These are phyloP conservation scores for Luffa acutangula DNA, from an alignment of 306 rosid species.

Conservation along the genomic window DNA sequence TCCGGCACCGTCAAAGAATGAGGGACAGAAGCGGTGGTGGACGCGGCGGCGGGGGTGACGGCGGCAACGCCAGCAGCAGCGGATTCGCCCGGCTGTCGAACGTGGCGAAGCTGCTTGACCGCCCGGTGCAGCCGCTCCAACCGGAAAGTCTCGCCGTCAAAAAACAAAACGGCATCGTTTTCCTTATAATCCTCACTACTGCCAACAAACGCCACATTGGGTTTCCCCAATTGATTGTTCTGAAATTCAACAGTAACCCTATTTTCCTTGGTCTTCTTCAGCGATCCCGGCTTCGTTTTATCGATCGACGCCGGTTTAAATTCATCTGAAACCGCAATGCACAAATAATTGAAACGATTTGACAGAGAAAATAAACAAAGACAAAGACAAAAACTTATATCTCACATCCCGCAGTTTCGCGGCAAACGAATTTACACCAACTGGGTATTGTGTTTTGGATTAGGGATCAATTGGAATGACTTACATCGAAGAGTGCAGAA, in stretches of 20 bases:
- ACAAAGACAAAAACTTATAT: background rate
- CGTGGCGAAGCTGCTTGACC: slow-evolving; percentile 75
- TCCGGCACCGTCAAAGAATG: slow-evolving; percentile 37
- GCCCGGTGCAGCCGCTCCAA: slow-evolving; percentile 71
- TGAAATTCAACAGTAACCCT: slow-evolving; percentile 77
- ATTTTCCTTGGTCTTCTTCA: slow-evolving; percentile 74
- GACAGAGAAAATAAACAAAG: background rate
- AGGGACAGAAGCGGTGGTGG: slow-evolving; percentile 3
- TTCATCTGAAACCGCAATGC: slow-evolving; percentile 40
- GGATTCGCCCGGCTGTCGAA: slow-evolving; percentile 77
- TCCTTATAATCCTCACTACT: slow-evolving; percentile 78
- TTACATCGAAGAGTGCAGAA: slow-evolving; percentile 90
- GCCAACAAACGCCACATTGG: slow-evolving; percentile 84
- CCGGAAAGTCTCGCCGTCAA: slow-evolving; percentile 66
- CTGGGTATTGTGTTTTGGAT: background rate
- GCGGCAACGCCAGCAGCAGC: slow-evolving; percentile 25
- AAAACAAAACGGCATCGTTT: slow-evolving; percentile 76
- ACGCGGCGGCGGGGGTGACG: background rate
- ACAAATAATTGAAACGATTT: slow-evolving; percentile 3
- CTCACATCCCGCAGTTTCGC: slow-evolving; percentile 3
- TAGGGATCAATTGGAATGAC: background rate
- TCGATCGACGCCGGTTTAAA: slow-evolving; percentile 92
- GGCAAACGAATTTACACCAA: slow-evolving; percentile 2
- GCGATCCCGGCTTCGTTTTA: slow-evolving; percentile 56
- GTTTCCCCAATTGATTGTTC: slow-evolving; percentile 81